Evolutionary conservation across 1,284 basidiomycete genomes (phyloP).

Genomic region (Pyrrhoderma noxium): DNA sequence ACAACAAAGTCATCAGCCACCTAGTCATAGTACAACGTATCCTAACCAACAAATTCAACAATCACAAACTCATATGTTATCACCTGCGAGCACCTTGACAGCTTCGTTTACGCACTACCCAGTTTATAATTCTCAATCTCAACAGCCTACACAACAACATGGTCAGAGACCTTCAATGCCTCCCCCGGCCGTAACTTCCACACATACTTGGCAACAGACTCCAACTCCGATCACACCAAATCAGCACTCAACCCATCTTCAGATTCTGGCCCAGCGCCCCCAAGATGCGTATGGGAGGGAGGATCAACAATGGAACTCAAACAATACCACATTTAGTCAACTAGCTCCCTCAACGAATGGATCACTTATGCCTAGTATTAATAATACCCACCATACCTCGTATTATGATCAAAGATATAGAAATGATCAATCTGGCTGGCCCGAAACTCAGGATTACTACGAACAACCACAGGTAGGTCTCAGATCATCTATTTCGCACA

Average conservation of each 20-base stretch:
- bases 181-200: slow-evolving; percentile 38
- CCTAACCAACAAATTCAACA: slow-evolving; percentile 9
- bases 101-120: slow-evolving; percentile 36
- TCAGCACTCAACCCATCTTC: slow-evolving; percentile 45
- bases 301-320: slow-evolving; percentile 22
- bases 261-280: slow-evolving; percentile 39
- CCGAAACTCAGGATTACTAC: slow-evolving; percentile 47
- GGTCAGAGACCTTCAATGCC: slow-evolving; percentile 31
- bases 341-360: too few relatives aligned
- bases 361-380: slow-evolving; percentile 1
- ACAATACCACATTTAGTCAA: too few relatives aligned
- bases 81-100: slow-evolving; percentile 22
- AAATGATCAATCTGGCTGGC: slow-evolving; percentile 49
- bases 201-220: slow-evolving; percentile 53
- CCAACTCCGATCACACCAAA: slow-evolving; percentile 53
- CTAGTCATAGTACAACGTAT: slow-evolving; percentile 13
- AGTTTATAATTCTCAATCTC: slow-evolving; percentile 38
- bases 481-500: neutral
- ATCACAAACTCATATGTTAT: slow-evolving; percentile 24
- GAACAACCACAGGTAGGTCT: slow-evolving; percentile 35
- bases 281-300: slow-evolving; percentile 37
- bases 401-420: slow-evolving; percentile 50
- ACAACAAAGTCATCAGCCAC: slow-evolving; percentile 18
- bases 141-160: slow-evolving; percentile 27
- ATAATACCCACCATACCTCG: slow-evolving; percentile 3